Conservation (phyloP, 768 basidiomycete species). For the Hygrocybe punicea region DNA sequence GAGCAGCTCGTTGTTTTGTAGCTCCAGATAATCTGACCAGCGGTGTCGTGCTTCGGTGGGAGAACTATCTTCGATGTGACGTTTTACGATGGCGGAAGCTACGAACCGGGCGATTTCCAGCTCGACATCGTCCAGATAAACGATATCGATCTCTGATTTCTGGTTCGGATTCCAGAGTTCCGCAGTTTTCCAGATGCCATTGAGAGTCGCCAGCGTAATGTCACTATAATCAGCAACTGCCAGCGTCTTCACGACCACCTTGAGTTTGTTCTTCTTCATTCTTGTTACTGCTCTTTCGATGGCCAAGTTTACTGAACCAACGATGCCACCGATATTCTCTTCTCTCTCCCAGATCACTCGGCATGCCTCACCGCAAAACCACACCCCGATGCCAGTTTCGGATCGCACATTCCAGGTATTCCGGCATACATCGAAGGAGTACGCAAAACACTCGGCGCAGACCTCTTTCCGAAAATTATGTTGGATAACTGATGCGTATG, state of each 20-base stretch:
- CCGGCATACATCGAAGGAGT: slow-evolving; percentile 42
- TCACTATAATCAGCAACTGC: slow-evolving; percentile 11
- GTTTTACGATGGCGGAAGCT: slow-evolving; percentile 48
- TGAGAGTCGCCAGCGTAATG: slow-evolving; percentile 41
- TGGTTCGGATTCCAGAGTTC: slow-evolving; percentile 25
- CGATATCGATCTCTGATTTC: slow-evolving; percentile 15
- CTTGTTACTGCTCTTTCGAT: slow-evolving; percentile 14
- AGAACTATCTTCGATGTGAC: slow-evolving; percentile 37
- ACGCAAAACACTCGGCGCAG: slow-evolving; percentile 62
- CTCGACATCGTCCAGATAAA: slow-evolving; percentile 49
- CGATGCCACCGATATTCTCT: slow-evolving; percentile 28
- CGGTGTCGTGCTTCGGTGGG: slow-evolving; percentile 14
- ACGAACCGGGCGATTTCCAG: slow-evolving; percentile 57
- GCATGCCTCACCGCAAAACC: slow-evolving; percentile 57
- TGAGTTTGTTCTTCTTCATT: slow-evolving; percentile 26
- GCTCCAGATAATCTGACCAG: slow-evolving; percentile 51
- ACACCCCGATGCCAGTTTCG: slow-evolving; percentile 39
- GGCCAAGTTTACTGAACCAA: slow-evolving; percentile 31
- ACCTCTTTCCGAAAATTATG: slow-evolving; percentile 65
- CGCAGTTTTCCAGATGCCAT: slow-evolving; percentile 46
- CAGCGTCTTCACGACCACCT: slow-evolving; percentile 17
- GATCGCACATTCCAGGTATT: slow-evolving; percentile 5
- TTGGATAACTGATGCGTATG: slow-evolving; percentile 57
- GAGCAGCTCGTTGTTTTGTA: slow-evolving; percentile 57
- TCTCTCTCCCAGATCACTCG: slow-evolving; percentile 42